Percentiles rank a stretch among this genome's conserved stretches.
Conservation (phyloP, 2,329 filamentous ascomycete species). For the Cucurbitaria berberidis region DNA sequence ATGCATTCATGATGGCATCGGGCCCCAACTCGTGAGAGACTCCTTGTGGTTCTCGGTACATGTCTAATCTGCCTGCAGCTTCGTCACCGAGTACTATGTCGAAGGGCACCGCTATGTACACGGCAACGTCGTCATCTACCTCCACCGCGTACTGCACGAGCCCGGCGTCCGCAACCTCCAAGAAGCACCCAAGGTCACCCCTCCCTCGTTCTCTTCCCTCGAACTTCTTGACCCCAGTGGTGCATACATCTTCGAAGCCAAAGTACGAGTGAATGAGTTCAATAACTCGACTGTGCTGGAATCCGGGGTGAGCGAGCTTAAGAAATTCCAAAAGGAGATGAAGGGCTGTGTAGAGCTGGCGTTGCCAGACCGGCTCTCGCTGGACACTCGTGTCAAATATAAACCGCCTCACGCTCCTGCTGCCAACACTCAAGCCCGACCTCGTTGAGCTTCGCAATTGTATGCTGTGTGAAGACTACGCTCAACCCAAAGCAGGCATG, state of each 20-base stretch:
- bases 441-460: slow-evolving; percentile 20
- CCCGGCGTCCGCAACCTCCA: slow-evolving; percentile 46
- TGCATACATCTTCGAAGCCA: slow-evolving; percentile 64
- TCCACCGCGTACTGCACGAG: slow-evolving; percentile 62
- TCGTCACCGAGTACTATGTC: slow-evolving; percentile 62
- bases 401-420: slow-evolving; percentile 26
- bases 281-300: slow-evolving; percentile 61
- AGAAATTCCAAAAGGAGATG: slow-evolving; percentile 61
- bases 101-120: slow-evolving; percentile 65
- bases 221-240: slow-evolving; percentile 62
- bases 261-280: slow-evolving; percentile 62
- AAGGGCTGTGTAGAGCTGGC: slow-evolving; percentile 63
- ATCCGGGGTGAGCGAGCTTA: slow-evolving; percentile 61
- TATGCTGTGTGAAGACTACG: neutral
- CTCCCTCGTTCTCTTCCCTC: slow-evolving; percentile 56
- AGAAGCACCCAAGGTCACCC: slow-evolving; percentile 38
- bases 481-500: neutral
- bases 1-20: slow-evolving; percentile 58
- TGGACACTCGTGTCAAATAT: slow-evolving; percentile 66
- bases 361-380: slow-evolving; percentile 62
- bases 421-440: slow-evolving; percentile 15
- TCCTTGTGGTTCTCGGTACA: slow-evolving; percentile 10
- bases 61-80: slow-evolving; percentile 50
- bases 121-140: slow-evolving; percentile 62
- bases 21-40: slow-evolving; percentile 58